phyloP scores from a whole-genome alignment of 805 yeast genomes.

The Kluyveromyces siamensis region DNA sequence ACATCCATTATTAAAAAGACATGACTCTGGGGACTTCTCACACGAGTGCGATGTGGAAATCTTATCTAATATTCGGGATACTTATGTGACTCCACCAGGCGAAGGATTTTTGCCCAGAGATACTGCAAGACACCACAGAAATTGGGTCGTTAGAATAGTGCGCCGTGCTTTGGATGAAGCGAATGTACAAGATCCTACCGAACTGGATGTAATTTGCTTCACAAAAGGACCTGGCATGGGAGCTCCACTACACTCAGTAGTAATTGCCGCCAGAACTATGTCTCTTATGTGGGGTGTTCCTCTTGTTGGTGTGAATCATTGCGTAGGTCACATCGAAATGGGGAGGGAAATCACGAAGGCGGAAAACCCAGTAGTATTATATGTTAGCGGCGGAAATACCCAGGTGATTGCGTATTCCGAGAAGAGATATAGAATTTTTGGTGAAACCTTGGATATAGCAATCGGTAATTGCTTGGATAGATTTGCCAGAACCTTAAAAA shows the following conservation, averaged over 20 bases:
- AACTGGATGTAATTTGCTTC: conserved; percentile 77
- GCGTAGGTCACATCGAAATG: conserved; percentile 98
- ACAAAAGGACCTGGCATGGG: conserved; percentile 99
- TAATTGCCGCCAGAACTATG: conserved; percentile 81
- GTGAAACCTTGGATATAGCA: conserved; percentile 97
- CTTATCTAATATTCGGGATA: conserved; percentile 85
- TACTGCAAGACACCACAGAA: conserved; percentile 92
- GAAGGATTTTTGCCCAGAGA: conserved; percentile 96
- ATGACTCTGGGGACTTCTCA: conserved; percentile 40
- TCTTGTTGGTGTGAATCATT: conserved; percentile 90
- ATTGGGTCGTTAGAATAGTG: conserved; percentile 82
- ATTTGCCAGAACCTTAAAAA: conserved; percentile 83
- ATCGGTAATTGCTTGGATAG: conserved; percentile 95
- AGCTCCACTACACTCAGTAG: conserved; percentile 92
- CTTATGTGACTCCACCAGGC: conserved; percentile 94
- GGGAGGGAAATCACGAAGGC: conserved; percentile 99
- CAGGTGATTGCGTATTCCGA: conserved; percentile 95
- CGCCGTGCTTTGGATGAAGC: conserved; percentile 60
- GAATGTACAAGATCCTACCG: conserved; percentile 33
- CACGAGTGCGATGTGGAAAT: conserved; percentile 59
- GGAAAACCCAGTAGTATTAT: conserved; percentile 89
- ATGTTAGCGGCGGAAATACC: conserved; percentile 97
- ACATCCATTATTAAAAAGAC: conserved; percentile 38
- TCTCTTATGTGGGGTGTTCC: conserved; percentile 76
- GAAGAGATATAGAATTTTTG: conserved; percentile 92